A percentile compares a stretch with the other conserved stretches of the same genome.
Conservation (phyloP, 2,329 filamentous ascomycete genomes). For the Colletotrichum scovillei region DNA sequence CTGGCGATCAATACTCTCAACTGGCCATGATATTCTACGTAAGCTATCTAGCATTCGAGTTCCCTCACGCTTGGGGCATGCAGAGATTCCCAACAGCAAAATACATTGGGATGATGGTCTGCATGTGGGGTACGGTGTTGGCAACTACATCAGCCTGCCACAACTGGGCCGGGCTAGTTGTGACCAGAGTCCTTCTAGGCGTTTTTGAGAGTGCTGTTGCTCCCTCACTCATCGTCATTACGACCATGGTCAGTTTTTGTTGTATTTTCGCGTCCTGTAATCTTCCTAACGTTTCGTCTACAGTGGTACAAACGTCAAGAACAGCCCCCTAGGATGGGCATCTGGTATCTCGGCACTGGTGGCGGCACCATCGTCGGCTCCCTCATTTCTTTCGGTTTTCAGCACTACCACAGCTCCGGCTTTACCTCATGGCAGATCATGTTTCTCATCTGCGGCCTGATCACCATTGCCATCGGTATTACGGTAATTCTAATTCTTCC, state of each 20-base stretch:
- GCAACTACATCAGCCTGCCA: slow-evolving; percentile 41
- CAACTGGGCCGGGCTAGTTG: slow-evolving; percentile 36
- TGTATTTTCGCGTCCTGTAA: too few species aligned
- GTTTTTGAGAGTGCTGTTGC: slow-evolving; percentile 46
- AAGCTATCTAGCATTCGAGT: slow-evolving; percentile 71
- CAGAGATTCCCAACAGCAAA: slow-evolving; percentile 47
- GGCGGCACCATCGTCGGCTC: slow-evolving; percentile 67
- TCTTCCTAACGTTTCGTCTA: too few species aligned
- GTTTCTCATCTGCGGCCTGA: slow-evolving; percentile 71
- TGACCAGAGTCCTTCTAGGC: slow-evolving; percentile 38
- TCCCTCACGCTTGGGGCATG: slow-evolving; percentile 67
- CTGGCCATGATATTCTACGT: slow-evolving; percentile 68
- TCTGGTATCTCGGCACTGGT: slow-evolving; percentile 74
- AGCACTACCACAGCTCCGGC: slow-evolving; percentile 55
- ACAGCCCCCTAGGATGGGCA: slow-evolving; percentile 71
- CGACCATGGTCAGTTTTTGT: slow-evolving; percentile 45
- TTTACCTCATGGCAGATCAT: slow-evolving; percentile 58
- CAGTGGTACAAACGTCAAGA: slow-evolving; percentile 61
- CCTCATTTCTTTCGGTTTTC: slow-evolving; percentile 66
- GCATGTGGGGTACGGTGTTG: slow-evolving; percentile 57
- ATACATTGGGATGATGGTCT: slow-evolving; percentile 41
- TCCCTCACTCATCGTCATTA: slow-evolving; percentile 59
- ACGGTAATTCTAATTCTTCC: slow-evolving; percentile 67
- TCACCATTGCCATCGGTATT: slow-evolving; percentile 69
- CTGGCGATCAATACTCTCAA: slow-evolving; percentile 66